phyloP scores from a whole-genome alignment of 2,329 filamentous ascomycete genomes.

The Ophiocordyceps sinensis region DNA sequence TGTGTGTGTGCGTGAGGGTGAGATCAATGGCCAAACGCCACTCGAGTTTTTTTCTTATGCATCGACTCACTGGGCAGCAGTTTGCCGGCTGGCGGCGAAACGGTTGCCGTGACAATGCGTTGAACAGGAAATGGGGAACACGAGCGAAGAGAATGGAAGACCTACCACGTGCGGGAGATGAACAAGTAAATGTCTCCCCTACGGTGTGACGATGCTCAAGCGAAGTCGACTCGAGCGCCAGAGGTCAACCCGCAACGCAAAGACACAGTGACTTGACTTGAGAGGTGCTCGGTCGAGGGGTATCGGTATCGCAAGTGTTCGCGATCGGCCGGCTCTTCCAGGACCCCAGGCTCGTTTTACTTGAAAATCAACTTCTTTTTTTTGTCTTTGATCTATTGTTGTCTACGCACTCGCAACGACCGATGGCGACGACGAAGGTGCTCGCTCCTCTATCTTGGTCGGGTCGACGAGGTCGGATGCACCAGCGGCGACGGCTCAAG shows the following conservation, averaged over 20 bases:
- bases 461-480: conserved; percentile 21
- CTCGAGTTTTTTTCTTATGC: background rate
- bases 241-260: conserved; percentile 8
- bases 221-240: conserved; percentile 7
- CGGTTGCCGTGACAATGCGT: background rate
- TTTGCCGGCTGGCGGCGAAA: too few species aligned
- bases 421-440: conserved; percentile 16
- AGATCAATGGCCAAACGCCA: background rate
- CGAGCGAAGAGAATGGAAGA: conserved; percentile 6
- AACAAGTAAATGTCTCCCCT: conserved; percentile 98
- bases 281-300: background rate
- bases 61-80: background rate
- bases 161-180: conserved; percentile 70
- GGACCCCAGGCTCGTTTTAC: conserved; percentile 16
- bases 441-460: conserved; percentile 20
- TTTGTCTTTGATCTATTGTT: conserved; percentile 16
- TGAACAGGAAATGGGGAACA: conserved; percentile 18
- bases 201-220: conserved; percentile 24
- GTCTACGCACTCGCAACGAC: conserved; percentile 23
- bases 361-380: conserved; percentile 8
- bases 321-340: conserved; percentile 1
- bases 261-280: background rate
- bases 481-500: conserved; percentile 17
- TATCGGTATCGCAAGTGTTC: background rate
- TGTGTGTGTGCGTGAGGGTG: background rate